Evolutionary conservation across 2,329 filamentous ascomycete genomes (phyloP).

Genomic region (Metarhizium humberi): DNA sequence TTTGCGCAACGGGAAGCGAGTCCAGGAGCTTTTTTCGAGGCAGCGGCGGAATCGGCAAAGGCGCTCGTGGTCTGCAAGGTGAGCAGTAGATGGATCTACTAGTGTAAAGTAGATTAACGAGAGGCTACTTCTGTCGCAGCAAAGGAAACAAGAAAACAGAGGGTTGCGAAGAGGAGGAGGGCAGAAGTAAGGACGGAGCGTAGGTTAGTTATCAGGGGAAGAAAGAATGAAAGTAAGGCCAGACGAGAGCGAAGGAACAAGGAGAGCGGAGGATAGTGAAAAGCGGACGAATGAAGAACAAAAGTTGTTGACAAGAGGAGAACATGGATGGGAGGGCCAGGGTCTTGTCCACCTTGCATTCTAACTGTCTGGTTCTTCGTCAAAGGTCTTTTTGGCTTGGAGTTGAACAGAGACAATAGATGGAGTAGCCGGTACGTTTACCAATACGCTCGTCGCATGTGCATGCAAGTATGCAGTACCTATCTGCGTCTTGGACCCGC

Average conservation of each 20-base stretch:
- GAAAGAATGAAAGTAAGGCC: not conserved
- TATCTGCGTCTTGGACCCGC: not conserved
- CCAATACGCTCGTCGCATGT: no score
- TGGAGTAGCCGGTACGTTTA: not conserved
- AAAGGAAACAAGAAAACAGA: not conserved
- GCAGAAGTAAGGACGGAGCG: not conserved
- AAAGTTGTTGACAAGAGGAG: not conserved
- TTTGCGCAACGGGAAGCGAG: not conserved
- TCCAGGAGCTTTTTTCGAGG: not conserved
- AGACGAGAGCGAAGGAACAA: not conserved
- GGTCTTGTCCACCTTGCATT: not conserved
- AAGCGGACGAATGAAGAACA: not conserved
- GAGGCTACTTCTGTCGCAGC: constrained; percentile 3
- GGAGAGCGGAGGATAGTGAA: not conserved
- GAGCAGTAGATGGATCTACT: not conserved
- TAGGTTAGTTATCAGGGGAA: not conserved
- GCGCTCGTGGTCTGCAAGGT: not conserved
- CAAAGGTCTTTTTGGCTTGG: not conserved
- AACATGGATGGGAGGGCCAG: not conserved
- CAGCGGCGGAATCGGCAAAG: not conserved
- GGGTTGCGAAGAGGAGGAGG: not conserved
- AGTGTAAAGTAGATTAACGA: constrained; percentile 1
- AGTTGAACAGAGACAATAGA: not conserved
- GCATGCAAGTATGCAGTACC: not conserved
- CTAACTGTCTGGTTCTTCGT: not conserved